Evolutionary conservation across 768 basidiomycete genomes (phyloP), one percentile per base, ranked within the genome.

Genomic region (Lanmaoa rubissima): DNA sequence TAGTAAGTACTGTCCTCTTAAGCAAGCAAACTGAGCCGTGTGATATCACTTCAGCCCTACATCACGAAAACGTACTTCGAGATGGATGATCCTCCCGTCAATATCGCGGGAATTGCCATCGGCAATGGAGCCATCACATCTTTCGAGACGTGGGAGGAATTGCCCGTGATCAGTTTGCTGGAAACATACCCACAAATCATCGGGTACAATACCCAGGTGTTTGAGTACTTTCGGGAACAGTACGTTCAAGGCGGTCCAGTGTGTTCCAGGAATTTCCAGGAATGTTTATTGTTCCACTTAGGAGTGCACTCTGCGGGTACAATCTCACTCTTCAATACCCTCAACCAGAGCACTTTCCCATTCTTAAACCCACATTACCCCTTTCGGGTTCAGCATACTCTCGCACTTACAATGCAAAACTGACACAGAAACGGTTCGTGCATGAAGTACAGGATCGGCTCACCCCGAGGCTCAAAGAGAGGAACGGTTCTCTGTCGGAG

Each of bases 101-200:
- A 81, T 5, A 75, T 91, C 19, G 73, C 78, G 1, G 85, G 85
- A 65, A 79, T 90, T 54, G 83, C 79, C 16, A 87, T 91, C 51
- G 88, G 88, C 4, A 83, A 90, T 68, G 86, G 84, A 10, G 71
- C n/a, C n/a, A n/a, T n/a, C n/a, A n/a, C n/a, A n/a, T n/a, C n/a
- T n/a, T n/a, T n/a, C n/a, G n/a, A 75, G 45, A 77, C 79, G 1
- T 84, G 80, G 55, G 74, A 78, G 54, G 70, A 82, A 19, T 60
- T 84, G 0, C 83, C 88, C 17, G 78, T 83, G 28, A 80, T 88
- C 56, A 61, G 78, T 50, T 74, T 87, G 32, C 68, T 90, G n/a
- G 81, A 86, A 69, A 88, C 88, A 8, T 87, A 85, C 66, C 88
- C 88, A 8, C 87, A 89, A 64, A 70, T 90, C 40, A 88, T 90